Evolutionary conservation across 345 rosid species (phyloP), one percentile per base, ranked within the genome.

Genomic region (Corymbia maculata): DNA sequence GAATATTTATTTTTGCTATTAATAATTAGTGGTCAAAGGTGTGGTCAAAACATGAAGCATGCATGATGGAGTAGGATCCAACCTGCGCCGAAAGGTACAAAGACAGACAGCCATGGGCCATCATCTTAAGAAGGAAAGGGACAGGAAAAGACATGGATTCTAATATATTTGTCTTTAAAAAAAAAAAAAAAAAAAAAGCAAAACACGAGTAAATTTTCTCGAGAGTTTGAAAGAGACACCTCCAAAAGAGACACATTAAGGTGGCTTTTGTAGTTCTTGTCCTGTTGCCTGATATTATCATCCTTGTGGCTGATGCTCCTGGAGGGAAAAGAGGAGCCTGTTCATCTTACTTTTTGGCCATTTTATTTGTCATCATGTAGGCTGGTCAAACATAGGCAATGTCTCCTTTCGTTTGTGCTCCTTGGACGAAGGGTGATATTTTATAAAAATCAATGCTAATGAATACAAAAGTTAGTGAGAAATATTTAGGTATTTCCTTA

Each of bases 31-130:
- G 85, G 93, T 92, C 92, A 92, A 92, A 91, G 85, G 19, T 44
- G 36, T 42, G 89, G 93, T 90, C 92, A 91, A 90, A 89, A 32
- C 28, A 21, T 42, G 68, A 21, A 87, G 89, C 70, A 51, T 30
- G 47, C 82, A 86, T 59, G 89, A 53, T 85, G 92, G 89, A 75
- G 88, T n/a, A 86, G 86, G 84, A 85, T 89, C 85, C 88, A 88
- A 87, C 79, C 87, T 87, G 92, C 95, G 95, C 95, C 94, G 94
- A 93, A 93, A 93, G 95, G 91, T 89, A 50, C 90, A 84, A 42
- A 86, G 86, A 64, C 75, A 79, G 66, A 47, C 86, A 49, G 52
- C 55, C 85, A 87, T 75, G 89, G 85, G 64, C 16, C 86, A 89
- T 88, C 85, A 89, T 91, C 86, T 32, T 61, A 75, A 85, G 88